Conservation (phyloP, 176 grass and related monocot species). For the Oryza coarctata region DNA sequence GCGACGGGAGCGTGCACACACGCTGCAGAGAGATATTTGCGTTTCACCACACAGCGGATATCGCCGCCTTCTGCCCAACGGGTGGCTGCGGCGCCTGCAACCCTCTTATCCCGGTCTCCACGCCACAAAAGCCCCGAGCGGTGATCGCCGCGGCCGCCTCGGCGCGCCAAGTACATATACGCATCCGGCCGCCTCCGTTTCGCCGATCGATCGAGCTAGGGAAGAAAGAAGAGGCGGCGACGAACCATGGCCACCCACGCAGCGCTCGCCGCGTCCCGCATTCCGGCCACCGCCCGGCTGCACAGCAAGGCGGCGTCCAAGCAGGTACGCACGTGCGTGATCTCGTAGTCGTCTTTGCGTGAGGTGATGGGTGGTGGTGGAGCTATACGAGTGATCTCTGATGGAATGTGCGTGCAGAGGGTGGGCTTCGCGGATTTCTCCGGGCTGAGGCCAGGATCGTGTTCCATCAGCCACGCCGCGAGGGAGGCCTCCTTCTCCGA, state of each 20-base stretch:
- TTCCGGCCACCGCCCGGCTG: slow-evolving; percentile 58
- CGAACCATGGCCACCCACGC: slow-evolving; percentile 81
- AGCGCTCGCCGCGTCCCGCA: slow-evolving; percentile 79
- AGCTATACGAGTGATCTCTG: background rate
- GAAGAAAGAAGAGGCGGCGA: background rate
- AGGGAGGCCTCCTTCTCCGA: slow-evolving; percentile 71
- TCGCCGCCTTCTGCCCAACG: slow-evolving; percentile 13
- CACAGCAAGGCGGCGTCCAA: slow-evolving; percentile 52
- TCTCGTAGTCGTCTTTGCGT: background rate
- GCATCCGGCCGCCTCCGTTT: background rate
- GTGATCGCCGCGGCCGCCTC: slow-evolving; percentile 38
- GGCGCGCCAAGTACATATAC: background rate
- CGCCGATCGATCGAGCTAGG: background rate
- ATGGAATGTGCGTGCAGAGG: slow-evolving; percentile 45
- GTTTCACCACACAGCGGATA: slow-evolving; percentile 37
- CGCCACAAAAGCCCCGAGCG: slow-evolving; percentile 45
- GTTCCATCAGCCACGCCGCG: slow-evolving; percentile 46
- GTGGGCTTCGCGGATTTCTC: slow-evolving; percentile 72
- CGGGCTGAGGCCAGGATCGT: slow-evolving; percentile 60
- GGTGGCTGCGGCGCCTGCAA: slow-evolving; percentile 56
- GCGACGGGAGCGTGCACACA: background rate
- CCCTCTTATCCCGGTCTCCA: slow-evolving; percentile 52
- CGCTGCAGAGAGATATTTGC: background rate
- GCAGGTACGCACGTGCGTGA: slow-evolving; percentile 12
- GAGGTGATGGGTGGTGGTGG: background rate